phyloP scores from a whole-genome alignment of 2,329 filamentous ascomycete genomes.

The Phialocephala sp. region DNA sequence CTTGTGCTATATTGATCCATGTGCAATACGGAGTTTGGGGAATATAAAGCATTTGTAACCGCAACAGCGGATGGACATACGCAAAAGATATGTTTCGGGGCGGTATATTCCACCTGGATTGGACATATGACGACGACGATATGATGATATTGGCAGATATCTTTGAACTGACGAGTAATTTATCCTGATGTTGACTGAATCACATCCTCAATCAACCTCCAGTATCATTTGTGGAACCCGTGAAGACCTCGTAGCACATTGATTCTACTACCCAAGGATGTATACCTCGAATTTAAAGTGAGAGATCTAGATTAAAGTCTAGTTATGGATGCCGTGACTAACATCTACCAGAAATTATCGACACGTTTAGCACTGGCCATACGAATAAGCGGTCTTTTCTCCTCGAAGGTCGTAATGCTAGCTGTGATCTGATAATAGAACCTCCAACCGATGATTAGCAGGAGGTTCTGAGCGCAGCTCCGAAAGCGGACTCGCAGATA shows the following conservation, averaged over 20 bases:
- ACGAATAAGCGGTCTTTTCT: no score
- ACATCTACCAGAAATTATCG: no score
- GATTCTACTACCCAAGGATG: no score
- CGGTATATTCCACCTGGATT: not conserved
- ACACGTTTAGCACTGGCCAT: no score
- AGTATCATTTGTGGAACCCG: not conserved
- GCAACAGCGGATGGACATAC: not conserved
- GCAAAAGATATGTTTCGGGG: not conserved
- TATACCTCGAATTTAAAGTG: no score
- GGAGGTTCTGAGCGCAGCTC: no score
- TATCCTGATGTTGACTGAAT: not conserved
- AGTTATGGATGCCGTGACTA: no score
- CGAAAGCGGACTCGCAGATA: no score
- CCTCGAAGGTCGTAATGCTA: no score
- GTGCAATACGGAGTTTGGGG: not conserved
- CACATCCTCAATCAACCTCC: not conserved
- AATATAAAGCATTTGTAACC: not conserved
- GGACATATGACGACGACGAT: not conserved
- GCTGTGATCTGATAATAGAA: no score
- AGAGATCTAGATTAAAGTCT: no score
- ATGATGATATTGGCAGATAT: not conserved
- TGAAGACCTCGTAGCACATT: not conserved
- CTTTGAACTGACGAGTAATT: not conserved
- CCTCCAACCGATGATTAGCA: no score
- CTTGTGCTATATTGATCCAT: conserved; percentile 1